Conservation (phyloP, 768 basidiomycete species). For the Leccinum rimulosum region DNA sequence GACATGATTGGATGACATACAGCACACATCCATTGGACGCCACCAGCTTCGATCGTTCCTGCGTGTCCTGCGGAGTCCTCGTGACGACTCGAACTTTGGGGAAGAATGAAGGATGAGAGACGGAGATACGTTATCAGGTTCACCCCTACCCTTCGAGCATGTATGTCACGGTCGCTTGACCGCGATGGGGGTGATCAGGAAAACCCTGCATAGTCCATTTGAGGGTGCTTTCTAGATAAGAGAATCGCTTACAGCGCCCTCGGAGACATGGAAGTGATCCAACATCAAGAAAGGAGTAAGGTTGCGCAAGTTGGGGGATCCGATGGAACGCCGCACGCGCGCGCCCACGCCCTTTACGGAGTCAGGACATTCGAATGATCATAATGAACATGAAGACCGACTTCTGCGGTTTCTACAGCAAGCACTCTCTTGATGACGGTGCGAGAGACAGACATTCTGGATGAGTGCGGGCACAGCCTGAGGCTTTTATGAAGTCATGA, state of each 20-base stretch:
- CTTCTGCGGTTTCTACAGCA: conserved; percentile 73
- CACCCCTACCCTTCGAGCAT: conserved; percentile 73
- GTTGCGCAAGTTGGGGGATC: conserved; percentile 68
- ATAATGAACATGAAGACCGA: conserved; percentile 19
- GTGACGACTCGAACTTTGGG: conserved; percentile 65
- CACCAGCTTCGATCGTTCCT: conserved; percentile 73
- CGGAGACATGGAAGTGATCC: conserved; percentile 71
- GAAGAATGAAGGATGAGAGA: background rate
- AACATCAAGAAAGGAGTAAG: conserved; percentile 90
- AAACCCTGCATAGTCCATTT: conserved; percentile 55
- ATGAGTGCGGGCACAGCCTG: background rate
- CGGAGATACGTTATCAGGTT: background rate
- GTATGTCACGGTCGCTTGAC: conserved; percentile 87
- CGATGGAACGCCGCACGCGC: conserved; percentile 83
- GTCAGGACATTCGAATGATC: background rate
- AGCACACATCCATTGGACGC: conserved; percentile 95
- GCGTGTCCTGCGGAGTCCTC: conserved; percentile 91
- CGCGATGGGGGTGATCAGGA: conserved; percentile 91
- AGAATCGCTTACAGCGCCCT: conserved; percentile 57
- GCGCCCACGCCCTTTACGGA: conserved; percentile 71
- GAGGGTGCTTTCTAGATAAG: background rate
- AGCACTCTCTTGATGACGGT: conserved; percentile 73
- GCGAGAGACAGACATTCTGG: conserved; percentile 49
- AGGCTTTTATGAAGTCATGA: background rate
- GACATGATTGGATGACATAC: conserved; percentile 37